These are phyloP conservation scores for Thraustochytrium striatum DNA, from an alignment of 352 stramenopile species.

Conservation along the genomic window DNA sequence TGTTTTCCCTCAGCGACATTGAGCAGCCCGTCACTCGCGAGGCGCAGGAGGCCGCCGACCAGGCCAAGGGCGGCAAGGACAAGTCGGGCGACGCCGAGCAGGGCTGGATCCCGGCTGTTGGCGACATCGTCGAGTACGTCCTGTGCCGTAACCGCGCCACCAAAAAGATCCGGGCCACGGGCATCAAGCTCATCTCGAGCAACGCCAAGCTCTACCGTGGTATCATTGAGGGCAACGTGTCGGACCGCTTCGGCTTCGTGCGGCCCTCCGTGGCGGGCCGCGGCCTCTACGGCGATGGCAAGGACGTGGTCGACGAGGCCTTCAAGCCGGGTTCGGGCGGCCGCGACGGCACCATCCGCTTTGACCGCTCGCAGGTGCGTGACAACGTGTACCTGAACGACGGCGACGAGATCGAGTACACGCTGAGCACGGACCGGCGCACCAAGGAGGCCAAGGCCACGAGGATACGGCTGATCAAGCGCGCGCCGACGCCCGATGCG, in stretches of 20 bases:
- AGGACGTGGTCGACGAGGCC: slow-evolving; percentile 22
- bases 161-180: slow-evolving; percentile 18
- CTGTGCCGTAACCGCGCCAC: slow-evolving; percentile 33
- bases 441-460: slow-evolving; percentile 35
- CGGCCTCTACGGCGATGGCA: background rate
- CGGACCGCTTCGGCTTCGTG: slow-evolving; percentile 36
- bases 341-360: slow-evolving; percentile 29
- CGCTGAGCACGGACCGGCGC: slow-evolving; percentile 4
- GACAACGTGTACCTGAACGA: slow-evolving; percentile 27
- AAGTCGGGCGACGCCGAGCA: background rate
- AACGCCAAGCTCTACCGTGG: slow-evolving; percentile 9
- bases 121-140: slow-evolving; percentile 28
- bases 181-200: slow-evolving; percentile 5
- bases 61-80: background rate
- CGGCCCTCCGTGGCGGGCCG: slow-evolving; percentile 21
- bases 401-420: slow-evolving; percentile 39
- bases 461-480: slow-evolving; percentile 33
- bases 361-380: slow-evolving; percentile 31
- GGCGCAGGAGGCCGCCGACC: background rate
- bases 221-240: slow-evolving; percentile 36
- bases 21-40: background rate
- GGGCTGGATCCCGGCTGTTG: slow-evolving; percentile 13
- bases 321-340: slow-evolving; percentile 24
- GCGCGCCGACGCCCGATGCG: background rate
- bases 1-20: slow-evolving; percentile 35